Evolutionary conservation across 768 basidiomycete species (phyloP).

Genomic region (Tulasnella sp.): DNA sequence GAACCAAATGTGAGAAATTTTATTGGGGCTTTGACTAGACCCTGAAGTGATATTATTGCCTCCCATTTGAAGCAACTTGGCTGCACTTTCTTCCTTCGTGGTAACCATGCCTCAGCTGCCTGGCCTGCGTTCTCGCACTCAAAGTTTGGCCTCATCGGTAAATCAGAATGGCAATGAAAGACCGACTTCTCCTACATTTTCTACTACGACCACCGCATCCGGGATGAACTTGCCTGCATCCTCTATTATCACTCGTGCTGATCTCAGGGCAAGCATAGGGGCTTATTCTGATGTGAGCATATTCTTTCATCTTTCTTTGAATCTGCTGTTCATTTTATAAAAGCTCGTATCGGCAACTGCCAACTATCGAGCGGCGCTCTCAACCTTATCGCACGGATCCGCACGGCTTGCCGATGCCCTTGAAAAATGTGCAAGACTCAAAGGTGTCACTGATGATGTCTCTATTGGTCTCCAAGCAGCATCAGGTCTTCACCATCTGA

Average conservation of each 20-base stretch:
- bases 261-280: slow-evolving; percentile 65
- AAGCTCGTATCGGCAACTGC: slow-evolving; percentile 68
- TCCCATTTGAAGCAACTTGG: not conserved
- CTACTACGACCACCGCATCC: slow-evolving; percentile 66
- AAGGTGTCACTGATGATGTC: slow-evolving; percentile 66
- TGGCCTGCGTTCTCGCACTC: not conserved
- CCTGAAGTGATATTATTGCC: not conserved
- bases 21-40: slow-evolving; percentile 1
- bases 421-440: slow-evolving; percentile 67
- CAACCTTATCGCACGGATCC: slow-evolving; percentile 70
- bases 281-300: slow-evolving; percentile 65
- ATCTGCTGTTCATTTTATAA: slow-evolving; percentile 4
- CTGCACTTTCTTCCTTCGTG: slow-evolving; percentile 2
- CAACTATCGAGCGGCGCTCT: slow-evolving; percentile 65
- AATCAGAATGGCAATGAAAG: not conserved
- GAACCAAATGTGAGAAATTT: not conserved
- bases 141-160: not conserved
- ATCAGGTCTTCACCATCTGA: slow-evolving; percentile 79
- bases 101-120: no score
- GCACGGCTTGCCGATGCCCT: slow-evolving; percentile 78
- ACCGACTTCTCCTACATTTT: slow-evolving; percentile 57
- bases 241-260: slow-evolving; percentile 69
- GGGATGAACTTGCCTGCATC: slow-evolving; percentile 22
- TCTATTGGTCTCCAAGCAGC: slow-evolving; percentile 75
- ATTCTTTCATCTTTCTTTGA: slow-evolving; percentile 8